Base-by-base conservation (phyloP, 164 flowering plant genomes). In the Pachysandra terminalis region DNA sequence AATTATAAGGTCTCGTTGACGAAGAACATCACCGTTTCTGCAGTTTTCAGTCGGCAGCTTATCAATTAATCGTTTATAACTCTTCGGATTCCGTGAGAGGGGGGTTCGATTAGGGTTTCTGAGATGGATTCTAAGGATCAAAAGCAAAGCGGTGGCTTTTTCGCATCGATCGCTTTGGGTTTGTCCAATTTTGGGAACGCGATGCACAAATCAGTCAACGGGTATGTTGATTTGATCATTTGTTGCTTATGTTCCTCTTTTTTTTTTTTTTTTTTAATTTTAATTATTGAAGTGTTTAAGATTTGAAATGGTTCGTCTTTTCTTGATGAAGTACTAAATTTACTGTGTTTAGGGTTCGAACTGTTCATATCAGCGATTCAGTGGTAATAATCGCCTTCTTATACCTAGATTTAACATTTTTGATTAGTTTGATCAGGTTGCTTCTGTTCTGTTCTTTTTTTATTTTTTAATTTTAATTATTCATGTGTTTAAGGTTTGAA, bases 121-220 rank as follows among this genome's bases (percentile, higher is more conserved):
- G 58, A 63, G 24, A 85, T 85, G 89, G 83, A 77, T 65, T 78
- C 86, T 2, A 77, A 78, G 17, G 85, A 82, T 68, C 80, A 76
- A 66, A 81, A 86, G 56, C 77, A 79, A 69, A 75, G 75, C 24
- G 83, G 82, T 23, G 81, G 89, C 6, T 85, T 83, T 32, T 84
- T 84, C 65, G 74, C 86, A 22, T 77, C 88, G 25, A 73, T 85
- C 66, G 70, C 75, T 0, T 77, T 84, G 21, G 73, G 80, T 35
- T 27, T 81, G 41, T 79, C 85, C 5, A 79, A 68, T 73, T 64
- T 84, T 56, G 73, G 86, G 19, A 71, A 23, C 65, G 83, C 83
- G 2, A 81, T 79, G 85, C 84, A 81, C 59, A 76, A 79, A 76
- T 79, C 88, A 13, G 83, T 85, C 28, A 81, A 80, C 27, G 86